phyloP scores from a whole-genome alignment of 2,329 filamentous ascomycete species.

The Beauveria australis region DNA sequence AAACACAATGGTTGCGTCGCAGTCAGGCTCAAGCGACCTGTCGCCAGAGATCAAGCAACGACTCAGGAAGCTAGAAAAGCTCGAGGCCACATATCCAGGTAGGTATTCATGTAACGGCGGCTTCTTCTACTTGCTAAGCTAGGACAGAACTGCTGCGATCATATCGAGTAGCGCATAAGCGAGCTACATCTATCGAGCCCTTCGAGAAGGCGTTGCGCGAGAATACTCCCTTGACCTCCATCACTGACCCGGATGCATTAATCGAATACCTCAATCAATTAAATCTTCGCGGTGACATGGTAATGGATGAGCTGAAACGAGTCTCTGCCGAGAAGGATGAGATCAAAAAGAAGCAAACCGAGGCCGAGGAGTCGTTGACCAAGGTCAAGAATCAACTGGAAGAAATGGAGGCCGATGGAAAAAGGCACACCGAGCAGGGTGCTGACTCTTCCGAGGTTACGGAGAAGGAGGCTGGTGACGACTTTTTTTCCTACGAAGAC shows the following conservation, averaged over 20 bases:
- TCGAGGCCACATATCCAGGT: conserved; percentile 84
- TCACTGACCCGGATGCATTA: conserved; percentile 74
- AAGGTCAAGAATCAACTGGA: conserved; percentile 57
- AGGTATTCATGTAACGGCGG: conserved; percentile 16
- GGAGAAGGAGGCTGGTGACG: conserved; percentile 42
- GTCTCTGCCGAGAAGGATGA: conserved; percentile 75
- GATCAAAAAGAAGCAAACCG: conserved; percentile 67
- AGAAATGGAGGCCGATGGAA: conserved; percentile 43
- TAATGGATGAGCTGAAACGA: conserved; percentile 85
- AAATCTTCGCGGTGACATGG: conserved; percentile 80
- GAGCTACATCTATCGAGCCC: conserved; percentile 79
- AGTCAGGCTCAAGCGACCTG: conserved; percentile 41
- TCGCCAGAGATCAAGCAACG: conserved; percentile 67
- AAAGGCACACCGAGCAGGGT: conserved; percentile 18
- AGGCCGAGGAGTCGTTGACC: conserved; percentile 54
- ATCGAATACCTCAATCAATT: conserved; percentile 86
- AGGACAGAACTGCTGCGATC: conserved; percentile 72
- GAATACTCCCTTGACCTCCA: conserved; percentile 83
- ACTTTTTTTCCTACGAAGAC: conserved; percentile 88
- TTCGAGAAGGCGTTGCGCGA: conserved; percentile 90
- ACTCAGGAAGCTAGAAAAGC: conserved; percentile 78
- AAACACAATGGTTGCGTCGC: conserved; percentile 13
- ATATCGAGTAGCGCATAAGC: conserved; percentile 83
- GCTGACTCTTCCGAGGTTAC: neutral
- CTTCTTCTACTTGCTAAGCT: conserved; percentile 5